Evolutionary conservation across 2,329 filamentous ascomycete genomes (phyloP).

Genomic region (Trichoderma lentiforme): DNA sequence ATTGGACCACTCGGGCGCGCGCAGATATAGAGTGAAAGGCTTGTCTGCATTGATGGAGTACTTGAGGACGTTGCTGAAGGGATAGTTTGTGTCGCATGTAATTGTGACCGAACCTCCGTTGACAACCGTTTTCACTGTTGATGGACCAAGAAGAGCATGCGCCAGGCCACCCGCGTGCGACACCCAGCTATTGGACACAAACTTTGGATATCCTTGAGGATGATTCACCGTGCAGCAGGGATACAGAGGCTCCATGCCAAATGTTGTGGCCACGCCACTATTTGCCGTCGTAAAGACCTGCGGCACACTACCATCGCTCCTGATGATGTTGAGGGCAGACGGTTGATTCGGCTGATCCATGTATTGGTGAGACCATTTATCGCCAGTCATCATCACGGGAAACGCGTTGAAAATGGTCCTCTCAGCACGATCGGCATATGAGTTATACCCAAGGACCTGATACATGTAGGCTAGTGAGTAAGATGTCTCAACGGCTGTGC

Average conservation of each 20-base stretch:
- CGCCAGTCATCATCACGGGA: constrained; percentile 47
- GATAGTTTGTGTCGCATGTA: constrained; percentile 48
- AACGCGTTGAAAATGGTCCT: constrained; percentile 53
- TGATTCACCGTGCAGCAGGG: constrained; percentile 59
- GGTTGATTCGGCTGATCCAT: constrained; percentile 53
- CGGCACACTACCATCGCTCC: constrained; percentile 23
- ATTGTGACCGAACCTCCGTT: constrained; percentile 36
- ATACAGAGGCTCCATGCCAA: constrained; percentile 49
- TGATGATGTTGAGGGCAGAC: constrained; percentile 42
- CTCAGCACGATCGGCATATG: constrained; percentile 51
- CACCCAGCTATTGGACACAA: constrained; percentile 47
- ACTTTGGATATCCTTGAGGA: constrained; percentile 55
- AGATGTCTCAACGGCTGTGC: constrained; percentile 33
- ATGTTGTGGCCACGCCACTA: constrained; percentile 38
- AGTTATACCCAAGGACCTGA: constrained; percentile 30
- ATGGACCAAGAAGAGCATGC: constrained; percentile 49
- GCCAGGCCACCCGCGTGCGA: constrained; percentile 43
- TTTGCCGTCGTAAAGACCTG: constrained; percentile 47
- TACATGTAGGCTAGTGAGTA: constrained; percentile 36
- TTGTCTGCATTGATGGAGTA: constrained; percentile 29
- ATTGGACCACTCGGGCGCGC: constrained; percentile 28
- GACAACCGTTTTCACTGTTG: constrained; percentile 38
- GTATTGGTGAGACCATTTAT: constrained; percentile 57
- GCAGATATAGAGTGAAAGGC: constrained; percentile 29
- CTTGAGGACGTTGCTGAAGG: constrained; percentile 28